Evolutionary conservation across 2,329 filamentous ascomycete species (phyloP).

Genomic region (Fusarium sp.): DNA sequence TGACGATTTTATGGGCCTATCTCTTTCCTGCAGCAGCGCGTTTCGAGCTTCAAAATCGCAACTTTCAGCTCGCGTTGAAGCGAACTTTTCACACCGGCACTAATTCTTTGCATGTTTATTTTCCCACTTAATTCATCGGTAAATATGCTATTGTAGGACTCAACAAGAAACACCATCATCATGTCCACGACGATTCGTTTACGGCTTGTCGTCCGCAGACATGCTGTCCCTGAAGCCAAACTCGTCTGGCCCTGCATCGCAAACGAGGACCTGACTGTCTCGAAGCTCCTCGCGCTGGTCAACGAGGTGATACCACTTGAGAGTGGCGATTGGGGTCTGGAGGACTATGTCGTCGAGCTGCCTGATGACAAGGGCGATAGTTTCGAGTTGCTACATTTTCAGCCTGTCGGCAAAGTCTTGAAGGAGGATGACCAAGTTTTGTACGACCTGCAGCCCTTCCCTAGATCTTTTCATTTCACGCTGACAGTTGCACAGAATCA

Average conservation of each 20-base stretch:
- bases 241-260: slow-evolving; percentile 77
- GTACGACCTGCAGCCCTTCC: slow-evolving; percentile 62
- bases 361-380: slow-evolving; percentile 65
- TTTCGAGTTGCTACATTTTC: slow-evolving; percentile 92
- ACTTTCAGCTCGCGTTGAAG: slow-evolving; percentile 16
- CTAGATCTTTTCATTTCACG: fast-evolving
- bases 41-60: slow-evolving; percentile 38
- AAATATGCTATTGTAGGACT: slow-evolving; percentile 37
- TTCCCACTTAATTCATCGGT: background rate
- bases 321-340: slow-evolving; percentile 83
- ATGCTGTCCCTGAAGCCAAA: slow-evolving; percentile 78
- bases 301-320: slow-evolving; percentile 87
- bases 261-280: slow-evolving; percentile 74
- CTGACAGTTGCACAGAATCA: slow-evolving; percentile 69
- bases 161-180: background rate
- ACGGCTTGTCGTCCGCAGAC: slow-evolving; percentile 78
- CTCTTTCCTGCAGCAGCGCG: slow-evolving; percentile 21
- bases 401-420: slow-evolving; percentile 75
- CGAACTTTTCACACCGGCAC: background rate
- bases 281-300: slow-evolving; percentile 81
- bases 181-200: slow-evolving; percentile 71
- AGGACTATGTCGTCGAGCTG: slow-evolving; percentile 90
- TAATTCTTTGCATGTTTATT: background rate
- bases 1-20: slow-evolving; percentile 26
- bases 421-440: slow-evolving; percentile 87